Conservation (phyloP, 2,329 filamentous ascomycete genomes). For the Fusarium sp. region DNA sequence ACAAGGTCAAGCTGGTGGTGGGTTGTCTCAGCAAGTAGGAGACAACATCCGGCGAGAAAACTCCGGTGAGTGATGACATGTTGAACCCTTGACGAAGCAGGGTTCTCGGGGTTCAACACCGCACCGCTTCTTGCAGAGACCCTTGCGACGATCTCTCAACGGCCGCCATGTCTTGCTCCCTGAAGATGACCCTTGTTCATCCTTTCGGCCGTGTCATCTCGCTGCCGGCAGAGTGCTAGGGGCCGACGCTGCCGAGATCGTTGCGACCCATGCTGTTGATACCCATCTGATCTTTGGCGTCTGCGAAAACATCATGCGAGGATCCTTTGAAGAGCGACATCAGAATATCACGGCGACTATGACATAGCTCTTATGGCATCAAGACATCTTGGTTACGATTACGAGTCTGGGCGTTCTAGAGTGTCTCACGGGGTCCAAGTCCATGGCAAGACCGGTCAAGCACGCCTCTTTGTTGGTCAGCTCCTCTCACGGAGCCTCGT, state of each 20-base stretch:
- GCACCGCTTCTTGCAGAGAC: constrained; percentile 22
- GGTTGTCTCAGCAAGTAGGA: constrained; percentile 1
- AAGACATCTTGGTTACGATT: not conserved
- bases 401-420: not conserved
- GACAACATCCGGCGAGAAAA: constrained; percentile 29
- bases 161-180: not conserved
- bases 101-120: constrained; percentile 12
- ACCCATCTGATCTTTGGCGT: not conserved
- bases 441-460: constrained; percentile 11
- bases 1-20: constrained; percentile 18
- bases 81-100: constrained; percentile 2
- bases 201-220: not conserved
- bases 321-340: not conserved
- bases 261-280: constrained; percentile 1
- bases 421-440: constrained; percentile 14
- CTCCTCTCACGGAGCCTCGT: constrained; percentile 27
- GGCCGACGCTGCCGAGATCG: constrained; percentile 33
- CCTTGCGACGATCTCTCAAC: constrained; percentile 33
- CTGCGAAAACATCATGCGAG: not conserved
- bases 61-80: constrained; percentile 29
- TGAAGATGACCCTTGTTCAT: constrained; percentile 1
- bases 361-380: constrained; percentile 24
- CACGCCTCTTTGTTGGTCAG: constrained; percentile 1
- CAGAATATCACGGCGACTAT: constrained; percentile 14
- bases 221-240: constrained; percentile 4